Percentiles rank a stretch among this genome's conserved stretches.
These are phyloP conservation scores for Erythrobasidium hasegawianum DNA, from an alignment of 1,284 basidiomycete species.

Conservation along the genomic window DNA sequence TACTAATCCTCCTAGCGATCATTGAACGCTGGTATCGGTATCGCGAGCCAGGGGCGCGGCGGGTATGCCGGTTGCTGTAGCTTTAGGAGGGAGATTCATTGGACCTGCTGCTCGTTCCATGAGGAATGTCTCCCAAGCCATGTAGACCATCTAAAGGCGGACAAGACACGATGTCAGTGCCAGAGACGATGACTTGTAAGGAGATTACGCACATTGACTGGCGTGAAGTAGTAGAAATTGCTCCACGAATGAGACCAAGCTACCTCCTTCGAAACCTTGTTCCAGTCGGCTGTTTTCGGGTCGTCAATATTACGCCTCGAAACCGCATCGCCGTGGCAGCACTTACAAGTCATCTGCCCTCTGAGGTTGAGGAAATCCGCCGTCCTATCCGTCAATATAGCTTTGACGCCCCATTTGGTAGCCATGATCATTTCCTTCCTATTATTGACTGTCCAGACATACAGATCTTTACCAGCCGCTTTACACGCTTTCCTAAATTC, in stretches of 20 bases:
- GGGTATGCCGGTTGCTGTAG: neutral
- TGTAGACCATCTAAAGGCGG: slow-evolving; percentile 10
- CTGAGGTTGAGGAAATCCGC: slow-evolving; percentile 71
- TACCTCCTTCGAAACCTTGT: slow-evolving; percentile 24
- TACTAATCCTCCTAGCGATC: neutral
- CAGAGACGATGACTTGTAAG: too few species aligned
- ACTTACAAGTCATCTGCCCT: slow-evolving; percentile 61
- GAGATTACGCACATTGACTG: slow-evolving; percentile 16
- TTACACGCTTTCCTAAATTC: slow-evolving; percentile 77
- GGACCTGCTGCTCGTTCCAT: slow-evolving; percentile 29
- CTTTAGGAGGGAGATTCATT: slow-evolving; percentile 8
- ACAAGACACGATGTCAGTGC: neutral
- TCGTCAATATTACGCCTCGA: too few species aligned
- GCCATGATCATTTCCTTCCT: slow-evolving; percentile 93
- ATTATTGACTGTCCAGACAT: slow-evolving; percentile 97
- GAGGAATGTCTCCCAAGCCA: slow-evolving; percentile 25
- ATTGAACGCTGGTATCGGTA: slow-evolving; percentile 23
- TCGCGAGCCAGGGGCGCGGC: neutral
- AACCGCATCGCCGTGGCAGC: too few species aligned
- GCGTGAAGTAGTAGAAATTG: slow-evolving; percentile 26
- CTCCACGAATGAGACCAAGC: slow-evolving; percentile 20
- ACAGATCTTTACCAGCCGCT: slow-evolving; percentile 72
- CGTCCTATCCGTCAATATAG: slow-evolving; percentile 82
- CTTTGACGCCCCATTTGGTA: slow-evolving; percentile 82
- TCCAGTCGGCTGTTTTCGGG: slow-evolving; percentile 30